Base-by-base conservation (phyloP, 2,329 filamentous ascomycete species). In the Beauveria rudraprayagi region DNA sequence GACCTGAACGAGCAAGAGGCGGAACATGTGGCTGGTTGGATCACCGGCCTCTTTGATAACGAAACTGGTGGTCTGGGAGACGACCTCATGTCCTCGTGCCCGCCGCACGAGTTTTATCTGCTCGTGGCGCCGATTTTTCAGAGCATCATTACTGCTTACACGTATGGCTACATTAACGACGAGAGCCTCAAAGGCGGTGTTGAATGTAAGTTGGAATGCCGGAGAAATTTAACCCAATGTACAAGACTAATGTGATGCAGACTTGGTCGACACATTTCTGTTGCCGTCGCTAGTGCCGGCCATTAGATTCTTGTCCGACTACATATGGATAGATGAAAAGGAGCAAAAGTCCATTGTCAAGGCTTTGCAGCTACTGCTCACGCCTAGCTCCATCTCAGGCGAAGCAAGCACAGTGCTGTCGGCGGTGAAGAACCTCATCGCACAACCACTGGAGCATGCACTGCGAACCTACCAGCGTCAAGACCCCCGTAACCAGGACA, bases 21-120 rank as follows among this genome's bases (percentile, higher is more conserved):
- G 47, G 81, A 76, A 4, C 86, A 91, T 65, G 75, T 94, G 0
- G 81, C 81, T 50, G 86, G 85, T 30, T 95, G 91, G 90, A 85
- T 93, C 24, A 84, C 85, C 34, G 89, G 89, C 0, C 80, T 95
- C 3, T 93, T 91, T 66, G 86, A 90, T 64, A 85, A 83, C 8
- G 89, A 92, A 66, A 83, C 85, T 14, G 84, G 85, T 41, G 89
- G 88, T 0, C 82, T 94, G 3, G 86, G 86, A 8, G 90, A 94
- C 67, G 90, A 93, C 62, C 77, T 93, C 8, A 90, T 93, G 83
- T 87, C 89, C 9, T 89, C 88, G 1, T 94, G 90, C 67, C 86
- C 87, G 1, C 91, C 91, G 1, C 90, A 92, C 68, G 86, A 92
- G 44, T 94, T 94, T 70, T 93, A 93, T 67, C 76, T 90, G 19